Conservation (phyloP, 2,329 filamentous ascomycete species). For the Helminthosporium solani region DNA sequence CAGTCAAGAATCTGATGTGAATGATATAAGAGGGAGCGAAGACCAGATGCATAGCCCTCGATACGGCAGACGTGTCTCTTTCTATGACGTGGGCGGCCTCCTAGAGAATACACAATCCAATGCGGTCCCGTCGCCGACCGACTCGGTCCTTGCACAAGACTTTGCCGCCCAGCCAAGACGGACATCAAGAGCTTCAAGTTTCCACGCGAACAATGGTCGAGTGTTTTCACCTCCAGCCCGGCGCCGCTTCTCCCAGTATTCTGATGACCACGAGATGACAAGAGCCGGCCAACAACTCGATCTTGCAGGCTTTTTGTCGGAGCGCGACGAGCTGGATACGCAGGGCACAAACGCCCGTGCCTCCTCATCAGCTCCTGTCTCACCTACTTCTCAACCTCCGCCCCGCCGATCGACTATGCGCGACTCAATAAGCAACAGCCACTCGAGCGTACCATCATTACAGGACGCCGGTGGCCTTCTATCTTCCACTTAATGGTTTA, state of each 20-base stretch:
- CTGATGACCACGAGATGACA: constrained; percentile 35
- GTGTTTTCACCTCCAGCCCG: constrained; percentile 26
- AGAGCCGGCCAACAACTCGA: constrained; percentile 25
- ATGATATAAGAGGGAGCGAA: constrained; percentile 22
- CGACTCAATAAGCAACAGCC: constrained; percentile 24
- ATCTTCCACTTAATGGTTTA: constrained; percentile 27
- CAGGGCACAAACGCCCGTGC: constrained; percentile 19
- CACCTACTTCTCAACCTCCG: constrained; percentile 10
- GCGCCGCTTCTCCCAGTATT: constrained; percentile 37
- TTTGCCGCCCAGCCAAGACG: constrained; percentile 41
- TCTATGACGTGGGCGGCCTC: constrained; percentile 82
- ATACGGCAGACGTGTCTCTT: constrained; percentile 64
- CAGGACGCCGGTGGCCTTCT: constrained; percentile 39
- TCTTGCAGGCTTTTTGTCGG: constrained; percentile 24
- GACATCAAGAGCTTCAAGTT: constrained; percentile 34
- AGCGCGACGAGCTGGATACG: constrained; percentile 23
- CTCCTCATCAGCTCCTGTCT: constrained; percentile 7
- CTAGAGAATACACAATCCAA: constrained; percentile 56
- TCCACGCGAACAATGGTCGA: constrained; percentile 23
- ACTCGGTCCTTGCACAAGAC: constrained; percentile 44
- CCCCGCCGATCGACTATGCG: constrained; percentile 14
- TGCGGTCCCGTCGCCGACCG: constrained; percentile 32
- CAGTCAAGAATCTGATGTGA: constrained; percentile 26
- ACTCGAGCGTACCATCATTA: constrained; percentile 26
- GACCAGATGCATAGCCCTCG: constrained; percentile 42